Base-by-base conservation (phyloP, 768 basidiomycete species). In the Melanogaster broomeanus region DNA sequence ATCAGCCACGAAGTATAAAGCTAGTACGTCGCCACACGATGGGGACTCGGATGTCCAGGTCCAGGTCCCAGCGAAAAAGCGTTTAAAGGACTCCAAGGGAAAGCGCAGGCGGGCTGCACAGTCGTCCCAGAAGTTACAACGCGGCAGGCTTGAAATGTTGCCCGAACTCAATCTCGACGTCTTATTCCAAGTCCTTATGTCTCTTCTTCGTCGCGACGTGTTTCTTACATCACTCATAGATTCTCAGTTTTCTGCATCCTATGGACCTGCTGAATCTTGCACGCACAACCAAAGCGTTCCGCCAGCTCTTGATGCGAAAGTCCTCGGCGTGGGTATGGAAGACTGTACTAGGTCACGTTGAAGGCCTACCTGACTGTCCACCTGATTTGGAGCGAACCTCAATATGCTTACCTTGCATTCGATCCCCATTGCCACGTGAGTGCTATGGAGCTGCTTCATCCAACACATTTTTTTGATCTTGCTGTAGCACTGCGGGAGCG, bases 371-470 rank as follows among this genome's bases (percentile, higher is more conserved):
- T 2, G 48, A 63, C 7, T 76, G 76, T 48, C 80, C 78, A 0
- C 40, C 48, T 3, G 79, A 81, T 58, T 58, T 81, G n/a, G 47
- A 68, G 59, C 16, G 79, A 81, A 52, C 70, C 68, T 1, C 69
- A 76, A 48, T 80, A 75, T 51, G 70, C 74, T 9, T 71, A 68
- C 51, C 71, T 82, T n/a, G 69, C 67, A 10, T 80, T 63, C 31
- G 38, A 22, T 12, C n/a, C 55, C 13, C 52, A 49, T 11, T 81
- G 54, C 43, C 40, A 59, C 27, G 61, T 56, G 31, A 24, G 53
- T 51, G 30, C 15, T 15, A 22, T 13, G 21, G 21, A 6, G 21
- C 22, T 12, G 18, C 19, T 12, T 22, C n/a, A 5, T 39, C 12
- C 10, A 2, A 6, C 10, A 1, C 0, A n/a, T n/a, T n/a, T 39